Base-by-base conservation (phyloP, 2,329 filamentous ascomycete species). In the Aspergillus thermomutatus region DNA sequence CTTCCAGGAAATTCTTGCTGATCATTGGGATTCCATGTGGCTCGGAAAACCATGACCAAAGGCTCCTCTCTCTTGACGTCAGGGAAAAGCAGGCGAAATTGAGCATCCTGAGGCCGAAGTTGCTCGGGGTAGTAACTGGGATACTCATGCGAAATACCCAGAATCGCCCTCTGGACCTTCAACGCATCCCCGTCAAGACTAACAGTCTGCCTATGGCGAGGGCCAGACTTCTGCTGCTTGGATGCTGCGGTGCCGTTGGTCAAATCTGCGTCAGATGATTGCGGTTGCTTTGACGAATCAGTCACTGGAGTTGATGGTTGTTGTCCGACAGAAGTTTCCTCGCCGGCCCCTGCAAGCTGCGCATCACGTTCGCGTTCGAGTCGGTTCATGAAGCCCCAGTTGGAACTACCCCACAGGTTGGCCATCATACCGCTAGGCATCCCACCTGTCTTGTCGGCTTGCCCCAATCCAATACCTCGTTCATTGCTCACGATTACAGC, bases 71-170 rank as follows among this genome's bases (percentile, higher is more conserved):
- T 79, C 3, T 87, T 83, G 0, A 91, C 89, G 59, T 87, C 84
- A 0, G 93, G 92, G 74, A 99, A 99, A 0, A 99, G 80, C 54
- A 97, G 86, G 7, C 92, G 84, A 71, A 99, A 99, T 69, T 97
- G 94, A 2, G 92, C 89, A 68, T 97, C 91, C 70, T 99, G 95
- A 3, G 89, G 87, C 66, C 83, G 88, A 14, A 97, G 79, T 60
- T 93, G 90, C 1, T 87, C 75, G 0, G 94, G 94, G 71, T 99
- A 99, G 64, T 88, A 62, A 75, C 79, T 25, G 83, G 92, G 73
- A 89, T 93, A 56, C 78, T 82, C 68, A 86, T 85, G 57, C 69
- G 75, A 37, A 48, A 67, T 59, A 6, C 70, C 63, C 47, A 72
- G 55, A 6, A 72, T 64, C 34, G 70, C 66, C 64, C 71, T 67